Percentiles rank a stretch among this genome's conserved stretches.
phyloP scores from a whole-genome alignment of 768 basidiomycete genomes.

The Serpula lacrymans region DNA sequence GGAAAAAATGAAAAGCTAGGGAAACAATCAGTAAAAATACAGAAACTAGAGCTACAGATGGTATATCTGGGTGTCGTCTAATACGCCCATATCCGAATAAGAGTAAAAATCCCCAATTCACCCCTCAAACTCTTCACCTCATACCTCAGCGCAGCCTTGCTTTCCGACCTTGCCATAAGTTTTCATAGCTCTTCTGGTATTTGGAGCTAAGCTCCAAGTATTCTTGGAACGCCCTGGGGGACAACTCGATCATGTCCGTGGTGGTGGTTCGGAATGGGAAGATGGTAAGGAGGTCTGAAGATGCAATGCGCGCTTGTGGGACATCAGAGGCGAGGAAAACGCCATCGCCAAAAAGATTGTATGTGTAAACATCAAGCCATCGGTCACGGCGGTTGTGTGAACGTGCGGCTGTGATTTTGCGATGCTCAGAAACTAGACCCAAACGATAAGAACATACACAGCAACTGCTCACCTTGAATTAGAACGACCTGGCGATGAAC shows the following conservation, averaged over 20 bases:
- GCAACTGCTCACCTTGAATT: constrained; percentile 51
- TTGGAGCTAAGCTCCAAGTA: constrained; percentile 52
- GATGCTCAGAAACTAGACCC: constrained; percentile 6
- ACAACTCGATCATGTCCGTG: constrained; percentile 63
- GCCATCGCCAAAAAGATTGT: constrained; percentile 59
- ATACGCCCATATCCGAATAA: no score
- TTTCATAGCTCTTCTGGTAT: constrained; percentile 55
- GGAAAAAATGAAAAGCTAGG: no score
- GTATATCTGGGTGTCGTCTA: background rate
- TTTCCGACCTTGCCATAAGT: constrained; percentile 52
- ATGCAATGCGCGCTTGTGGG: constrained; percentile 59
- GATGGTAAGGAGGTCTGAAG: constrained; percentile 56
- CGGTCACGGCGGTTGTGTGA: constrained; percentile 52
- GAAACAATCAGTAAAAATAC: no score
- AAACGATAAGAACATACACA: background rate
- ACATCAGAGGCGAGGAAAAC: constrained; percentile 60
- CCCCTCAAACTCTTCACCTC: no score
- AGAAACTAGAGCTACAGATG: constrained; percentile 7
- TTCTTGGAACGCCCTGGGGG: constrained; percentile 54
- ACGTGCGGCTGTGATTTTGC: constrained; percentile 43
- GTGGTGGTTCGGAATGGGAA: constrained; percentile 41
- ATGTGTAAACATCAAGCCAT: constrained; percentile 66
- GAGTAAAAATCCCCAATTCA: no score
- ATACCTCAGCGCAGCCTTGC: constrained; percentile 23
- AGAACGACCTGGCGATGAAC: constrained; percentile 67